Base-by-base conservation (phyloP, 441 rosid species). In the California macrophylla region DNA sequence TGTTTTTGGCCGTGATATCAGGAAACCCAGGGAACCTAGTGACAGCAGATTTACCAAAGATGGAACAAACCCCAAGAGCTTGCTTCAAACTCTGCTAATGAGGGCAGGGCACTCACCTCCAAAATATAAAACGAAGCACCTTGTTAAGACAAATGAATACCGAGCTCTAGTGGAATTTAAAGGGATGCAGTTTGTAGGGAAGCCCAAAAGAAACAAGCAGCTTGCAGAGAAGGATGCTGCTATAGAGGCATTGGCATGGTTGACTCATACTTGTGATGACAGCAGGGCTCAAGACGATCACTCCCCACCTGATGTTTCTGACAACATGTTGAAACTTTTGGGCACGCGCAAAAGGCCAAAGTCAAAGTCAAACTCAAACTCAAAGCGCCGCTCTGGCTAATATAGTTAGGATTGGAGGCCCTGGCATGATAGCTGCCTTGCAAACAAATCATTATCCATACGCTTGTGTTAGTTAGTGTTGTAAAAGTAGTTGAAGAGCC, bases 81-180 rank as follows among this genome's bases (percentile, higher is more conserved):
- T 92, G 82, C 85, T 95, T 56, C 99, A 95, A 68, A 95, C 98
- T 50, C 85, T 90, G 70, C 68, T 95, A 78, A 90, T 90, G 98
- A 84, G 99, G 80, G 98, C 99, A 0, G 98, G 96, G 30, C 97
- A 95, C 77, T 88, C 96, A 34, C 98, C 99, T 77, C 99, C 99
- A 36, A 95, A 86, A 64, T 95, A 95, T 86, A 95, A 90, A 76
- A 87, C 95, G 0, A 95, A 95, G 82, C 99, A 92, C 76, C 89
- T 95, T 13, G 30, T 13, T 2, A 89, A 92, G 82, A 86, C 95
- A 0, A 92, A 95, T 32, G 99, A 95, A 85, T 95, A 86, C 71
- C 81, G 98, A 73, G 94, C 98, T 13, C 87, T 95, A n/a, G 96
- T 88, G 25, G 99, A 95, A 78, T 92, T 95, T 79, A 92, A 92